phyloP scores from a whole-genome alignment of 306 rosid species.

The Prunus dulcis region DNA sequence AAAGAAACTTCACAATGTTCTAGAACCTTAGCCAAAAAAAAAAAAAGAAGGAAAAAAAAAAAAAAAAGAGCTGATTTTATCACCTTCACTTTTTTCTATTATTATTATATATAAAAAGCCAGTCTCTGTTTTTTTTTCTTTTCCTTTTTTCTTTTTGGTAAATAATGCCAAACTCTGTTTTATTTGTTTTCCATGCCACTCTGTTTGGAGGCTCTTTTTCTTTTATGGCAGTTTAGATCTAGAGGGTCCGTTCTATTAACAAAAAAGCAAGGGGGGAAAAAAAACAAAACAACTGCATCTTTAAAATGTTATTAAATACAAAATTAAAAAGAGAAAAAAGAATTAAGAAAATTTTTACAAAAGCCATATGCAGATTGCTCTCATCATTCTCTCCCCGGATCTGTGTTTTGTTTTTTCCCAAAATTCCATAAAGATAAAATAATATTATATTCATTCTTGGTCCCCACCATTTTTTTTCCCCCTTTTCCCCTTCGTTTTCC shows the following conservation, averaged over 20 bases:
- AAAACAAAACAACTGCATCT: neutral
- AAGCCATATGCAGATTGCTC: neutral
- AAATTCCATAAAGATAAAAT: neutral
- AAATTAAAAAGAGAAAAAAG: neutral
- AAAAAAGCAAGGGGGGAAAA: neutral
- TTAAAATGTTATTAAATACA: neutral
- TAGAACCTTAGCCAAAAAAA: too few species aligned
- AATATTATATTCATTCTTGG: neutral
- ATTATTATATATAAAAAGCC: neutral
- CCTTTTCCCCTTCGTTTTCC: neutral
- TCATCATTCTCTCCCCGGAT: constrained; percentile 7
- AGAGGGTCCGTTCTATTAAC: neutral
- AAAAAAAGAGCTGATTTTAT: too few species aligned
- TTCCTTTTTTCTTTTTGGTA: neutral
- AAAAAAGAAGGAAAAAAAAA: too few species aligned
- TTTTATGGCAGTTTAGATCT: neutral
- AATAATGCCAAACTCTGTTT: neutral
- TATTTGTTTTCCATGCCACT: neutral
- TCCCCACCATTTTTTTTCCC: neutral
- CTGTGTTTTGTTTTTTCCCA: neutral
- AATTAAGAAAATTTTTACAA: neutral
- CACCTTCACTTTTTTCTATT: neutral
- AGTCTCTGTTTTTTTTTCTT: neutral
- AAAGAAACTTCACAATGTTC: too few species aligned
- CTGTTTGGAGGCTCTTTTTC: neutral